Conservation (phyloP, 23 red algal species). For the Agarophyton chilense region DNA sequence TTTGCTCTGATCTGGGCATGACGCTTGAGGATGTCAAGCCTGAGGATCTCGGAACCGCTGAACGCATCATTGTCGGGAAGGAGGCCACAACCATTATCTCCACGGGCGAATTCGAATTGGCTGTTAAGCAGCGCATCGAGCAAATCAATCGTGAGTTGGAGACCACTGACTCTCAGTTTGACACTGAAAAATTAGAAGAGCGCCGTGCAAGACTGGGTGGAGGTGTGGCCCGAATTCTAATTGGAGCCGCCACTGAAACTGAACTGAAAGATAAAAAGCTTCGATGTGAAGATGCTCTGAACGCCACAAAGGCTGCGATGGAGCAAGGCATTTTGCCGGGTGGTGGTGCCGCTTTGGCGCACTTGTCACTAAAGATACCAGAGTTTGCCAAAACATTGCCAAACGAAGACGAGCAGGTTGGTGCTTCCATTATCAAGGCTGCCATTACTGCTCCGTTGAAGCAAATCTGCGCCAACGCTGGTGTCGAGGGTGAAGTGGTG, state of each 20-base stretch:
- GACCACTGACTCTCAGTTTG: conserved; percentile 82
- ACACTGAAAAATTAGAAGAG: conserved; percentile 95
- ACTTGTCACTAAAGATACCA: conserved; percentile 50
- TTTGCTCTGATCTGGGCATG: conserved; percentile 92
- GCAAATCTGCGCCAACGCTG: conserved; percentile 93
- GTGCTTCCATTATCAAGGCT: conserved; percentile 76
- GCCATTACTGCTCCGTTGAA: conserved; percentile 89
- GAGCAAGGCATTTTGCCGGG: conserved; percentile 97
- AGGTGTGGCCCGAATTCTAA: conserved; percentile 95
- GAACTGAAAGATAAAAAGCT: conserved; percentile 99
- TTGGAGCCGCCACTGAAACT: conserved; percentile 98
- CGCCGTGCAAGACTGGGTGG: conserved; percentile 93
- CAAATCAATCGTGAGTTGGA: conserved; percentile 87
- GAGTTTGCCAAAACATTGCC: conserved; percentile 66
- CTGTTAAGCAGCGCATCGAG: conserved; percentile 80
- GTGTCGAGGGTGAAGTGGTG: conserved; percentile 90
- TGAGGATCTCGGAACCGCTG: conserved; percentile 83
- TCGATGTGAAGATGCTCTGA: conserved; percentile 96
- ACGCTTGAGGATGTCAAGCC: conserved; percentile 80
- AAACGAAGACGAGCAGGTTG: conserved; percentile 90
- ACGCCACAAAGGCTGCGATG: conserved; percentile 92
- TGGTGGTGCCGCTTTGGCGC: conserved; percentile 80
- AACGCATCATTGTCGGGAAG: conserved; percentile 92
- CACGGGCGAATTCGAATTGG: conserved; percentile 78
- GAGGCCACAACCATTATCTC: conserved; percentile 97